phyloP scores from a whole-genome alignment of 768 basidiomycete species.

The Daedalea quercina region DNA sequence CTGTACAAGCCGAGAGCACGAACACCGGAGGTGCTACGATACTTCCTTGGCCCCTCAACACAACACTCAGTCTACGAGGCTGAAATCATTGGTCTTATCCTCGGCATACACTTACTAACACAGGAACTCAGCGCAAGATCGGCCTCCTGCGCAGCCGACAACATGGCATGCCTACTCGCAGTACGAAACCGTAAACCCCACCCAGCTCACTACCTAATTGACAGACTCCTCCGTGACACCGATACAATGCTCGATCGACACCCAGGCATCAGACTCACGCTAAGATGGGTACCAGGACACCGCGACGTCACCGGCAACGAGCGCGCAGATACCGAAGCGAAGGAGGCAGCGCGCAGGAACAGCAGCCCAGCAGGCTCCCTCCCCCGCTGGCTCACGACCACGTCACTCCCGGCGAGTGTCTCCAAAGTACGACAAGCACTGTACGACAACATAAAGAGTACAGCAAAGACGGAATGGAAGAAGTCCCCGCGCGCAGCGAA shows the following conservation, averaged over 20 bases:
- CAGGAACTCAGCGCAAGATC: background rate
- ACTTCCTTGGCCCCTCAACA: slow-evolving; percentile 14
- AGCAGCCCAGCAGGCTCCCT: background rate
- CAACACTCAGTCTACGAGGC: slow-evolving; percentile 26
- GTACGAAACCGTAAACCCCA: background rate
- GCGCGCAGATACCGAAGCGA: slow-evolving; percentile 1
- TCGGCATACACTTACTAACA: slow-evolving; percentile 20
- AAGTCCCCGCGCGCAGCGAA: background rate
- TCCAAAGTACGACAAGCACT: slow-evolving; percentile 3
- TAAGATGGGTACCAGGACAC: slow-evolving; percentile 12
- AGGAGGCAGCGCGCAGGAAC: slow-evolving; percentile 5
- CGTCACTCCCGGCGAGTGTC: slow-evolving; percentile 6
- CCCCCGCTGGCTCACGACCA: slow-evolving; percentile 2
- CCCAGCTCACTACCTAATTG: slow-evolving; percentile 5
- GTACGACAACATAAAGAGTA: background rate
- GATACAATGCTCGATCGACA: background rate
- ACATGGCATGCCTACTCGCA: slow-evolving; percentile 4
- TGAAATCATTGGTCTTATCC: slow-evolving; percentile 21
- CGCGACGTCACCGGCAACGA: slow-evolving; percentile 9
- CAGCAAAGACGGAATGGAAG: slow-evolving; percentile 1
- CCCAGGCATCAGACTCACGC: background rate
- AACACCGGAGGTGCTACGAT: slow-evolving; percentile 1
- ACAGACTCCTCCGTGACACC: slow-evolving; percentile 1
- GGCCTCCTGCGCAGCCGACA: slow-evolving; percentile 8
- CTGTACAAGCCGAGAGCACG: slow-evolving; percentile 6